Conservation (phyloP, 73 alveolate genomes). For the Paramecium sexaurelia region DNA sequence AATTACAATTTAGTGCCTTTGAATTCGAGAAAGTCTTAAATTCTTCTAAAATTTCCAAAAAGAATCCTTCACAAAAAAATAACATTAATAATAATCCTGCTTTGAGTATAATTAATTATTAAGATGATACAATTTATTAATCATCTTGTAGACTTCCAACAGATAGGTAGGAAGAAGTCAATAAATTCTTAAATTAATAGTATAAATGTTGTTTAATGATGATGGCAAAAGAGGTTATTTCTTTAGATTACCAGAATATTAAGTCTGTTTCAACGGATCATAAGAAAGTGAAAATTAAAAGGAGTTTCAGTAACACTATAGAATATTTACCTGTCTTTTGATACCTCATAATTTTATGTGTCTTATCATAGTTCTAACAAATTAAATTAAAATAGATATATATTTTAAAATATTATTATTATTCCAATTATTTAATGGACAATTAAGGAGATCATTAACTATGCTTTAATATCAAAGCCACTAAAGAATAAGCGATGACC, state of each 20-base stretch:
- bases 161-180: slow-evolving; percentile 20
- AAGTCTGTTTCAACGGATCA: not conserved
- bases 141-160: slow-evolving; percentile 20
- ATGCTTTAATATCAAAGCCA: not conserved
- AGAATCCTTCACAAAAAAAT: not conserved
- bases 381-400: not conserved
- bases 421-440: not conserved
- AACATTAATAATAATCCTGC: not conserved
- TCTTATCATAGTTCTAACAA: not conserved
- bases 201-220: slow-evolving; percentile 3
- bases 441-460: not conserved
- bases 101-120: slow-evolving; percentile 22
- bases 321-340: slow-evolving; percentile 8
- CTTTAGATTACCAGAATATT: not conserved
- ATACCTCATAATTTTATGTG: not conserved
- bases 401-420: not conserved
- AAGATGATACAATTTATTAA: not conserved
- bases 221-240: slow-evolving; percentile 28
- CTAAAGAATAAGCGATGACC: not conserved
- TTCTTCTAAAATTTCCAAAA: not conserved
- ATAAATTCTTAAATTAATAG: not conserved
- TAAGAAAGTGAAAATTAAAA: not conserved
- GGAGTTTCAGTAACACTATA: slow-evolving; percentile 5
- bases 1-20: not conserved
- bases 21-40: slow-evolving; percentile 9